These are phyloP conservation scores for Trichophyton benhamiae DNA, from an alignment of 2,329 filamentous ascomycete genomes.

Conservation along the genomic window DNA sequence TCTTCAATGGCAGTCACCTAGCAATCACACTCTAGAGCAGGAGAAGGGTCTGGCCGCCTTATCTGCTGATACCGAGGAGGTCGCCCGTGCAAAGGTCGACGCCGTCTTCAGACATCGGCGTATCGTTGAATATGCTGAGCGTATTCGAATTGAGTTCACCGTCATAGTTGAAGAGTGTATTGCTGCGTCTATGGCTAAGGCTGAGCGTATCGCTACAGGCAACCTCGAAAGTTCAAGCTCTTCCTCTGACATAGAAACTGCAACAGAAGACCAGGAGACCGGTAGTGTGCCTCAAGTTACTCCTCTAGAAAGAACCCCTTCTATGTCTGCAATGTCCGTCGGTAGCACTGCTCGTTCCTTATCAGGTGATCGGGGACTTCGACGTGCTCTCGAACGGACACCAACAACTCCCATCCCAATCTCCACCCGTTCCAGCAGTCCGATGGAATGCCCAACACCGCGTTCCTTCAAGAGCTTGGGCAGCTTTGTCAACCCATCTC, in stretches of 20 bases:
- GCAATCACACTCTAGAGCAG: conserved; percentile 79
- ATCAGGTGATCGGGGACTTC: not conserved
- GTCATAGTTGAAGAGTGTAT: conserved; percentile 92
- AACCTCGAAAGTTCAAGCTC: conserved; percentile 63
- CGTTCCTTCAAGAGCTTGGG: conserved; percentile 59
- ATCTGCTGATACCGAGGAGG: conserved; percentile 78
- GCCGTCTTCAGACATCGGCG: conserved; percentile 81
- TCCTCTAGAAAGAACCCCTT: conserved; percentile 38
- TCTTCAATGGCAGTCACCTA: conserved; percentile 90
- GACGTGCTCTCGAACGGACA: conserved; percentile 31
- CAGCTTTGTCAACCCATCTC: conserved; percentile 45
- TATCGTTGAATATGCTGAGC: conserved; percentile 90
- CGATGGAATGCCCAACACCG: conserved; percentile 79
- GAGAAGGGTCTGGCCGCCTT: conserved; percentile 78
- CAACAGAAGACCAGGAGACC: not conserved
- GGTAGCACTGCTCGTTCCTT: conserved; percentile 19
- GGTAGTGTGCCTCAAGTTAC: conserved; percentile 29
- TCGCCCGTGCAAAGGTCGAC: conserved; percentile 80
- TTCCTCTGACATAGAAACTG: conserved; percentile 6
- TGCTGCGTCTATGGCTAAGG: conserved; percentile 78
- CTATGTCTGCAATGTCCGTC: not conserved
- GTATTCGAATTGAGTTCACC: conserved; percentile 87
- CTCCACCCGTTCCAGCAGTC: conserved; percentile 79
- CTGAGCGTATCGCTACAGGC: conserved; percentile 73
- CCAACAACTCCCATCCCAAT: conserved; percentile 50